Evolutionary conservation across 1,284 basidiomycete genomes (phyloP), one percentile per base, ranked within the genome.

Genomic region (Inonotus hispidus): DNA sequence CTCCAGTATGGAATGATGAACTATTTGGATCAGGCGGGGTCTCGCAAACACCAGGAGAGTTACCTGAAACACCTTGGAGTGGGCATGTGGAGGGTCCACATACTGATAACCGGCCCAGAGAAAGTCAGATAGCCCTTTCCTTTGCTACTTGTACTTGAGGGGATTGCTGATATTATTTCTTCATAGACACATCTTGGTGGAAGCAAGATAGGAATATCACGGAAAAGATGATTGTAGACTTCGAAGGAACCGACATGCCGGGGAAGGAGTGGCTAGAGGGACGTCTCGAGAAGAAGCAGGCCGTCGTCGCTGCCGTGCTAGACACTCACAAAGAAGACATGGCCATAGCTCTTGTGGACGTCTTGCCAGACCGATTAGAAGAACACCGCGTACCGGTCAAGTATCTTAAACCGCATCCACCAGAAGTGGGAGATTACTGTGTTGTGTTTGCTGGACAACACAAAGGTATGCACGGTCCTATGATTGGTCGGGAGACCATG

Each of bases 241-340:
- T 62, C 16, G 29, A 32, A 11, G 61, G 56, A 7, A 62, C 56
- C n/a, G 32, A 38, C 19, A 41, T 50, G 5, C 56, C 61, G 4
- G 57, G 56, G 11, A 53, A 25, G 14, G 61, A 62, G 39, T 62
- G 61, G 61, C 53, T 59, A 16, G 61, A 62, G 10, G 61, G 61
- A 10, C 39, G 19, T 14, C 37, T 41, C 13, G 61, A 62, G 39
- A 35, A 35, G n/a, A 58, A 59, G 32, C 41, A 55, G 7, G 56
- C 41, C 7, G 43, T 54, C 27, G 52, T 62, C 14, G 19, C 25
- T 29, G 35, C 57, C 6, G 56, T 62, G 1, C 23, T 62, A 3
- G 56, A 58, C n/a, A 45, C 41, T 8, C 23, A 46, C 14, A 59
- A 55, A 21, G 61, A 37, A 27, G 57, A 62, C 27, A 29, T 54